These are phyloP conservation scores for Thraustochytrium striatum DNA, from an alignment of 352 stramenopile genomes.

Conservation along the genomic window DNA sequence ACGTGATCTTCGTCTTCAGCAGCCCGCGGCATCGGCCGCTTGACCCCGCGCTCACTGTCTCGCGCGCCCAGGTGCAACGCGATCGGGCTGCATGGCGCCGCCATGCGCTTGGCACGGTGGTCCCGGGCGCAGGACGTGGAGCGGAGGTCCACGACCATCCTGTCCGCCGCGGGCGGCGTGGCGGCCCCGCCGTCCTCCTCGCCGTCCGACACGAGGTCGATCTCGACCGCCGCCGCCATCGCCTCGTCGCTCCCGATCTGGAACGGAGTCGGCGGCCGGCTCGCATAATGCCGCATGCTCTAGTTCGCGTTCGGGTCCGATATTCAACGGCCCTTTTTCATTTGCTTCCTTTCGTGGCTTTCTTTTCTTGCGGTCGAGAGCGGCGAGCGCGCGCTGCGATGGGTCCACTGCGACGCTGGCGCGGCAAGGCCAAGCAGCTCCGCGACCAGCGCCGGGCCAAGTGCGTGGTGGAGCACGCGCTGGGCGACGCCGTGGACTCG, in stretches of 20 bases:
- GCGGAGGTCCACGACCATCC: too few relatives aligned
- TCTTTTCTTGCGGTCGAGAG: neutral
- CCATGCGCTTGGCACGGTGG: too few relatives aligned
- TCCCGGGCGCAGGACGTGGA: too few relatives aligned
- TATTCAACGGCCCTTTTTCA: neutral
- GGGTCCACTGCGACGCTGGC: neutral
- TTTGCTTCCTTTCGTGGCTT: neutral
- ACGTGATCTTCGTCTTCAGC: too few relatives aligned
- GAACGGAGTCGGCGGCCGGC: too few relatives aligned
- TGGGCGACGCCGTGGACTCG: conserved; percentile 4
- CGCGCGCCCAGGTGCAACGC: too few relatives aligned
- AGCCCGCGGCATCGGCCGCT: too few relatives aligned
- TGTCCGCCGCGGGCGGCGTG: too few relatives aligned
- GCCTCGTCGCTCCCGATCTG: neutral
- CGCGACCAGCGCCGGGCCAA: neutral
- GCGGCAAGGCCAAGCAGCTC: neutral
- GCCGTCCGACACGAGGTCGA: neutral
- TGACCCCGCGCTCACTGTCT: too few relatives aligned
- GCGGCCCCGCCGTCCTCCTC: neutral
- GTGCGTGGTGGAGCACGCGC: conserved; percentile 10
- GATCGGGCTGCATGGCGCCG: too few relatives aligned
- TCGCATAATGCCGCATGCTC: neutral
- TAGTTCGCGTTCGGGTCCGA: neutral
- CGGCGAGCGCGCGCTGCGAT: neutral
- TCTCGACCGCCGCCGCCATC: neutral